Conservation (phyloP, 768 basidiomycete genomes). For the Pholiota conissans region DNA sequence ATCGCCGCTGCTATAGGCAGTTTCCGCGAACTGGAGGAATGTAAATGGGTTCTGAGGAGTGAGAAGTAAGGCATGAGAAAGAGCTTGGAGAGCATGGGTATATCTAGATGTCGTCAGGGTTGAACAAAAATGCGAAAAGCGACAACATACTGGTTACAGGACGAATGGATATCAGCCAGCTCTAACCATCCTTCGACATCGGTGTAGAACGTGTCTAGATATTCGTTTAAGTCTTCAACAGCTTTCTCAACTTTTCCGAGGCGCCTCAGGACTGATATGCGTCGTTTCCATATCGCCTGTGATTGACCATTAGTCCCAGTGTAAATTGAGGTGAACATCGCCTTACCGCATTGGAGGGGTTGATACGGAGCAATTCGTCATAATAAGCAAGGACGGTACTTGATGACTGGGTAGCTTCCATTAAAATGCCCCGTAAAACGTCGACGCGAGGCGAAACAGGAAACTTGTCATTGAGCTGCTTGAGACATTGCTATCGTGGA, state of each 20-base stretch:
- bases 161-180: slow-evolving; percentile 76
- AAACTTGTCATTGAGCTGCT: slow-evolving; percentile 64
- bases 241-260: slow-evolving; percentile 64
- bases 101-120: slow-evolving; percentile 50
- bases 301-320: slow-evolving; percentile 3
- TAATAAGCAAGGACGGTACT: slow-evolving; percentile 64
- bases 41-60: slow-evolving; percentile 87
- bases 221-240: slow-evolving; percentile 67
- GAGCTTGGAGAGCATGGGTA: slow-evolving; percentile 64
- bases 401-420: slow-evolving; percentile 66
- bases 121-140: not conserved
- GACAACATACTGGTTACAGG: slow-evolving; percentile 66
- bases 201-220: slow-evolving; percentile 85
- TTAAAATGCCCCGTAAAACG: slow-evolving; percentile 72
- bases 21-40: slow-evolving; percentile 84
- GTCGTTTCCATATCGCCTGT: slow-evolving; percentile 79
- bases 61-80: slow-evolving; percentile 81
- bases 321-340: no score
- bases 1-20: slow-evolving; percentile 79
- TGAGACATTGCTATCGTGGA: slow-evolving; percentile 55
- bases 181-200: slow-evolving; percentile 90
- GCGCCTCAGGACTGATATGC: slow-evolving; percentile 68
- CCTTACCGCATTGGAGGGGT: slow-evolving; percentile 69
- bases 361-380: slow-evolving; percentile 59
- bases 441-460: slow-evolving; percentile 80